A percentile compares a stretch with the other conserved stretches of the same genome.
phyloP scores from a whole-genome alignment of 2,329 filamentous ascomycete species.

The Metarhizium brunneum region DNA sequence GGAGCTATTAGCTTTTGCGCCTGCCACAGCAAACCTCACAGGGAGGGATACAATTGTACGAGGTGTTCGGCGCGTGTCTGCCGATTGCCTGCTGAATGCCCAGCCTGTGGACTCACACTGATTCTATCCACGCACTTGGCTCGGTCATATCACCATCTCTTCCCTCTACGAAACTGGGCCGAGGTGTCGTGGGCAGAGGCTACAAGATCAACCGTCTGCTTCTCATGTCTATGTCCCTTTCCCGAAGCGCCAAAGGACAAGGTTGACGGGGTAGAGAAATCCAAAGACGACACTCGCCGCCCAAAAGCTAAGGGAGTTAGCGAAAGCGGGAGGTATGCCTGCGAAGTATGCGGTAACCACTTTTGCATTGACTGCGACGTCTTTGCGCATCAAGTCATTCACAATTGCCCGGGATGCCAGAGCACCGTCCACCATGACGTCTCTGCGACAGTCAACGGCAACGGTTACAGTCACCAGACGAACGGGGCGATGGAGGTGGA shows the following conservation, averaged over 20 bases:
- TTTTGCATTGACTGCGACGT: slow-evolving; percentile 99
- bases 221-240: slow-evolving; percentile 68
- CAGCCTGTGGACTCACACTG: slow-evolving; percentile 80
- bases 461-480: slow-evolving; percentile 14
- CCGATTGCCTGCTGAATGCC: slow-evolving; percentile 80
- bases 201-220: slow-evolving; percentile 54
- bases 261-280: slow-evolving; percentile 8
- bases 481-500: slow-evolving; percentile 36
- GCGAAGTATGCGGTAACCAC: slow-evolving; percentile 75
- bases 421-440: slow-evolving; percentile 26
- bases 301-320: slow-evolving; percentile 54
- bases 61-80: slow-evolving; percentile 86
- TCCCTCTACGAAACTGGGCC: slow-evolving; percentile 81
- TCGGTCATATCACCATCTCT: slow-evolving; percentile 87
- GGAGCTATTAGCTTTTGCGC: slow-evolving; percentile 69
- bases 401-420: slow-evolving; percentile 91
- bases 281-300: slow-evolving; percentile 14
- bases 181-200: slow-evolving; percentile 81
- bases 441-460: slow-evolving; percentile 20
- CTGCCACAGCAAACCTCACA: slow-evolving; percentile 74
- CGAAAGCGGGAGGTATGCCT: slow-evolving; percentile 82
- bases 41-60: slow-evolving; percentile 85
- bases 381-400: slow-evolving; percentile 85
- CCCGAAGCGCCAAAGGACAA: slow-evolving; percentile 35
- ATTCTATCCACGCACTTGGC: slow-evolving; percentile 91